These are phyloP conservation scores for Claviceps sp. DNA, from an alignment of 2,329 filamentous ascomycete genomes.

Conservation along the genomic window DNA sequence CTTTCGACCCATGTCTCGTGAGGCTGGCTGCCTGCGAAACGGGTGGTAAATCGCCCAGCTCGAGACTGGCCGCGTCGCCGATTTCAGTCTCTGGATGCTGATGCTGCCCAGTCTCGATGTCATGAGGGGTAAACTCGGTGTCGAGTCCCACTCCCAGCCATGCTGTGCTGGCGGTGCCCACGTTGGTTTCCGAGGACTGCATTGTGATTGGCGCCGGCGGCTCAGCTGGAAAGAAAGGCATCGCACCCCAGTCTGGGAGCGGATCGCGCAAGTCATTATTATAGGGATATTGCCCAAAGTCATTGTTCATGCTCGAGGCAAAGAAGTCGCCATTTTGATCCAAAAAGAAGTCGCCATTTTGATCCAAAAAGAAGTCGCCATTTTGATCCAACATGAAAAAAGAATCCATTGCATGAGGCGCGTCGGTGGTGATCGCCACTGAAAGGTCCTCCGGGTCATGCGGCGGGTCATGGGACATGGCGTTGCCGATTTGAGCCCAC, in stretches of 20 bases:
- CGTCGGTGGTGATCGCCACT: no score
- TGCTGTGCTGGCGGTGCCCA: slow-evolving; percentile 26
- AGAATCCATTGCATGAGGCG: no score
- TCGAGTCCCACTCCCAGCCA: slow-evolving; percentile 32
- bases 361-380: no score
- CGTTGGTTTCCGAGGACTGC: slow-evolving; percentile 35
- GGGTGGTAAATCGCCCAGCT: slow-evolving; percentile 18
- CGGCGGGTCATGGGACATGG: no score
- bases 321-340: no score
- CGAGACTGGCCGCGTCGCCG: slow-evolving; percentile 29
- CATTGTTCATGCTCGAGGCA: no score
- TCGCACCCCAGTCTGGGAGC: background rate
- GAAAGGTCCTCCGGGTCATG: no score
- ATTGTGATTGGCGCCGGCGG: slow-evolving; percentile 16
- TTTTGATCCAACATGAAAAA: no score
- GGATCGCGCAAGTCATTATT: slow-evolving; percentile 19
- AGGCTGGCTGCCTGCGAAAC: slow-evolving; percentile 4
- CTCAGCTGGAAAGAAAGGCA: background rate
- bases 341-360: no score
- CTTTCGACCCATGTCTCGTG: slow-evolving; percentile 21
- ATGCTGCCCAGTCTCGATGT: slow-evolving; percentile 29
- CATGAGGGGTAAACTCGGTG: slow-evolving; percentile 32
- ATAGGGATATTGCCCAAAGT: background rate
- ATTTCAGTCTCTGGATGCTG: slow-evolving; percentile 31
- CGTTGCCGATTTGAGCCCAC: no score